phyloP scores from a whole-genome alignment of 352 stramenopile genomes.

The Pelagophyceae sp. region DNA sequence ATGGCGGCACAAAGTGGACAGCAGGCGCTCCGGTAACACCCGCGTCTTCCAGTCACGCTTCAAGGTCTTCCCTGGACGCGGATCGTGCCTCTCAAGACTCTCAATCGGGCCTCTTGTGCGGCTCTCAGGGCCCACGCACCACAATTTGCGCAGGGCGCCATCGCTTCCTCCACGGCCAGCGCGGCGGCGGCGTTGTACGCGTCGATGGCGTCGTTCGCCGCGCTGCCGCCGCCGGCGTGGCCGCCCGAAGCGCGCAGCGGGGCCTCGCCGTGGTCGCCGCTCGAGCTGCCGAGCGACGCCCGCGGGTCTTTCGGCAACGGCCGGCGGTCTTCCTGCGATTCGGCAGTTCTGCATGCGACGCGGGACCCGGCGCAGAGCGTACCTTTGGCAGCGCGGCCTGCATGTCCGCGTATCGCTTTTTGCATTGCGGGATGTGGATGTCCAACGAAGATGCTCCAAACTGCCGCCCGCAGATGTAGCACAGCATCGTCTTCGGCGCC shows the following conservation, averaged over 20 bases:
- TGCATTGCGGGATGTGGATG: slow-evolving; percentile 30
- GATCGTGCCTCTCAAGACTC: not conserved
- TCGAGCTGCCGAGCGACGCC: not conserved
- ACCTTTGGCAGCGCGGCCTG: slow-evolving; percentile 27
- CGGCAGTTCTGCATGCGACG: no score
- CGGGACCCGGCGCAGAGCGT: no score
- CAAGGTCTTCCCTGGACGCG: not conserved
- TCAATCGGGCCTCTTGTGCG: not conserved
- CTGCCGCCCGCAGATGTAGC: slow-evolving; percentile 33
- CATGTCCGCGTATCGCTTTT: slow-evolving; percentile 20
- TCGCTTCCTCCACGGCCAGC: not conserved
- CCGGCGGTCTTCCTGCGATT: slow-evolving; percentile 21
- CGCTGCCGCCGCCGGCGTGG: not conserved
- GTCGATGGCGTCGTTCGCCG: not conserved
- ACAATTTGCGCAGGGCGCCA: not conserved
- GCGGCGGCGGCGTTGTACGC: slow-evolving; percentile 1
- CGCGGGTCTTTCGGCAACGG: slow-evolving; percentile 23
- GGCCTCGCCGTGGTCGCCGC: no score
- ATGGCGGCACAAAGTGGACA: no score
- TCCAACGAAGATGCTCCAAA: slow-evolving; percentile 24
- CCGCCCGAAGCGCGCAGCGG: not conserved
- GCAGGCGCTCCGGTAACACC: no score
- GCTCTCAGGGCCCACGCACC: no score
- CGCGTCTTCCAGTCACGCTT: no score
- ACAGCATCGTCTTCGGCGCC: slow-evolving; percentile 24